Evolutionary conservation across 108 stramenopile species (phyloP), one percentile per base, ranked within the genome.

Genomic region (Fistulifera pelliculosa): DNA sequence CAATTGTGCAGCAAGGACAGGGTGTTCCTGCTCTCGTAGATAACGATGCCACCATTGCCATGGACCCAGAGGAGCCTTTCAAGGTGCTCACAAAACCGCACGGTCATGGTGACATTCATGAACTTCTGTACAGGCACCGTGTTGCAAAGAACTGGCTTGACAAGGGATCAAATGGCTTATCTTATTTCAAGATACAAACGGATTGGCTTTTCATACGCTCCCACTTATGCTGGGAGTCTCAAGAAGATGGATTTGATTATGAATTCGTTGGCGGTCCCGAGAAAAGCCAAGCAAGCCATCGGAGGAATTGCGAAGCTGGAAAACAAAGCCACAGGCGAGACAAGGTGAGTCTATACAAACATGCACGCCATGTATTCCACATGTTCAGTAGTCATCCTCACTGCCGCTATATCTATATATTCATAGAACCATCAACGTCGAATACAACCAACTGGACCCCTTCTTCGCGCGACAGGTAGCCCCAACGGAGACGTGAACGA

Each of bases 171-270:
- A 91, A 71, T 94, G 93, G 81, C 63, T 86, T 17, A 81, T 94
- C 40, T 94, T 98, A 61, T 96, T 99, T 70, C 98, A 69, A 67
- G 99, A 99, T 77, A 99, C 99, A n/a, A 99, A 99, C 65, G 96
- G 93, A 0, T 73, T 99, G 13, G 92, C 88, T 6, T 96, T 99
- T 48, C 86, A 90, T 47, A 89, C 94, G 13, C 56, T 98, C 7
- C 79, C 94, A 16, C 71, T 98, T 26, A 76, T 91, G 53, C 76
- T 99, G 47, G 98, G 97, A 27, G 98, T 98, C 7, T 86, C 24
- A 55, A 63, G 41, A 77, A 75, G 43, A 61, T 80, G 15, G 87
- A 76, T 17, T 77, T 94, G 41, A 73, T 94, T 61, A 95, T 98
- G 90, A 99, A 99, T 75, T 90, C 86, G 23, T 74, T 98, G 62